These are phyloP conservation scores for Phytophthora capsici DNA, from an alignment of 352 stramenopile species.

Conservation along the genomic window DNA sequence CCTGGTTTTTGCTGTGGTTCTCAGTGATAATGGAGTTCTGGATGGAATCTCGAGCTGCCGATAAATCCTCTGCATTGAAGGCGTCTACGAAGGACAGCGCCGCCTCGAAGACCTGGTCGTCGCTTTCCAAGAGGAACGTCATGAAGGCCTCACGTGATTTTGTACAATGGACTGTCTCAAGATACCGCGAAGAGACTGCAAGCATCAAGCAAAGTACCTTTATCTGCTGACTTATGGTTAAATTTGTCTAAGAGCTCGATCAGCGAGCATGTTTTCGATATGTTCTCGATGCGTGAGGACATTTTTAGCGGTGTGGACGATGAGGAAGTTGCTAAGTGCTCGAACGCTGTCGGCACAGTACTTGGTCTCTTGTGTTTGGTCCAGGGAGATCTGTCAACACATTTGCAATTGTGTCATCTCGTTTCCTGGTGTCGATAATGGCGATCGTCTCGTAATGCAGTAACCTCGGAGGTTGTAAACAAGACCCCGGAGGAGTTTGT, in stretches of 20 bases:
- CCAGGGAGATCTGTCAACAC: conserved; percentile 53
- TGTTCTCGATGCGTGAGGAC: conserved; percentile 40
- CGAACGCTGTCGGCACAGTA: conserved; percentile 34
- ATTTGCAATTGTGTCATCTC: conserved; percentile 52
- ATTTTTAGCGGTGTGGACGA: conserved; percentile 40
- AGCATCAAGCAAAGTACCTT: no score
- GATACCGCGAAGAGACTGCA: neutral
- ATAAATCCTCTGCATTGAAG: conserved; percentile 10
- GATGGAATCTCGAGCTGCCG: no score
- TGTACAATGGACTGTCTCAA: conserved; percentile 22
- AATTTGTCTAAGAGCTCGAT: conserved; percentile 21
- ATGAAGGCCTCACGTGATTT: conserved; percentile 5
- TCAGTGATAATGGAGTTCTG: no score
- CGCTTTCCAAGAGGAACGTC: conserved; percentile 20
- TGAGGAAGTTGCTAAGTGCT: conserved; percentile 52
- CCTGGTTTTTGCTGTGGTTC: no score
- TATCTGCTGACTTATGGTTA: neutral
- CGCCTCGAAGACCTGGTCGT: conserved; percentile 23
- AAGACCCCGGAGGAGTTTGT: conserved; percentile 39
- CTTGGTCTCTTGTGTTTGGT: conserved; percentile 32
- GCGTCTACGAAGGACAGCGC: conserved; percentile 33
- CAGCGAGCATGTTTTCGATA: conserved; percentile 50
- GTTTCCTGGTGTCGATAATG: conserved; percentile 20
- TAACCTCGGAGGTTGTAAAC: conserved; percentile 60
- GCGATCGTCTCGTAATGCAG: conserved; percentile 50